Evolutionary conservation across 108 stramenopile species (phyloP), one percentile per base, ranked within the genome.

Genomic region (Pseudonitzschia pungens): DNA sequence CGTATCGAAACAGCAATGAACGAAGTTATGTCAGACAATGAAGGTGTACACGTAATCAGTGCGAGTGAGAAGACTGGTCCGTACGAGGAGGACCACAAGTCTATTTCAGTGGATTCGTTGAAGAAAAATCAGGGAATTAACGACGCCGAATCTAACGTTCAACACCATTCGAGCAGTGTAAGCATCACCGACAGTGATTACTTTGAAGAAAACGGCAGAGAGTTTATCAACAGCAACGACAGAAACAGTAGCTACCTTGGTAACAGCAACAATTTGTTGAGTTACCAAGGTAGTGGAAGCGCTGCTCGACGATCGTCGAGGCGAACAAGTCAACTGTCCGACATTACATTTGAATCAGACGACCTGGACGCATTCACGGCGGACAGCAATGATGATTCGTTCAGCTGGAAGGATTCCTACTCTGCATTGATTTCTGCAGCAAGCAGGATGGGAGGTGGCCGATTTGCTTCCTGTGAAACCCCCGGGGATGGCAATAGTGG

Each of bases 341-440:
- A 55, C 24, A 55, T 55, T 24, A 55, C 54, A 4, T 55, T 24
- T 24, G 54, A 55, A 24, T 55, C 54, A 4, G 54, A 55, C 20
- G 54, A 55, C 2, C 21, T 11, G 1, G 54, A 55, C 10, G 54
- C 21, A 24, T 22, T 26, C 1, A 55, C 54, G 2, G 26, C 54
- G 26, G 54, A 55, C 21, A 55, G 54, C 54, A 26, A 26, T 10
- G 54, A 55, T 55, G 54, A 55, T 55, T 55, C 54, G 24, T 36
- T 36, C 36, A 55, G 22, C 10, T 55, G 54, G 54, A 20, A 12
- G 26, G 26, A 55, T 20, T 20, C 24, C 24, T 7, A 10, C 26
- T 10, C 22, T 1, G 21, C 2, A 26, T 11, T 55, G 45, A 4
- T 8, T 48, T 12, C 5, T 12, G 18, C 45, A 55, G 2, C 54